phyloP scores from a whole-genome alignment of 1,284 basidiomycete genomes.

The Meripilus lineatus region DNA sequence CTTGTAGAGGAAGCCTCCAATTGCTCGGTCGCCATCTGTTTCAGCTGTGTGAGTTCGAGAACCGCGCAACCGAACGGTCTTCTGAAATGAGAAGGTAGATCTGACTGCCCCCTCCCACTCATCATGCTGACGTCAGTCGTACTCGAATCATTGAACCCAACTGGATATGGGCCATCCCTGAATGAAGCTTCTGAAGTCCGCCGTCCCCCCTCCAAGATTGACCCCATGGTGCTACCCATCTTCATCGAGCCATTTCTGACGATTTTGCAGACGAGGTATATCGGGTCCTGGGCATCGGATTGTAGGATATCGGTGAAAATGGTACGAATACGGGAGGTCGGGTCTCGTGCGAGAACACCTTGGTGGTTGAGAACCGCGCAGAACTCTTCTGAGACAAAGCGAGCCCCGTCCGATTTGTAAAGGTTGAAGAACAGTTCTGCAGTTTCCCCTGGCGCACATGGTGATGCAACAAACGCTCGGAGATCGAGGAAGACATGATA shows the following conservation, averaged over 20 bases:
- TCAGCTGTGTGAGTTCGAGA: conserved; percentile 78
- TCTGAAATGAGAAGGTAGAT: conserved; percentile 49
- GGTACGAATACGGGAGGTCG: conserved; percentile 66
- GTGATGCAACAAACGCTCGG: conserved; percentile 87
- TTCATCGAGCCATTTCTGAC: conserved; percentile 87
- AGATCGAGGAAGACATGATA: conserved; percentile 89
- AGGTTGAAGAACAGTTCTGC: conserved; percentile 93
- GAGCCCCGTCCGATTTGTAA: conserved; percentile 79
- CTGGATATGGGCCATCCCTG: conserved; percentile 19
- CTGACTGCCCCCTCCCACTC: conserved; percentile 14
- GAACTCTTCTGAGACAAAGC: conserved; percentile 94
- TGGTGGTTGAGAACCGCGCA: conserved; percentile 89
- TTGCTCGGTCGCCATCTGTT: conserved; percentile 60
- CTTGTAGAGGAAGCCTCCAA: conserved; percentile 54
- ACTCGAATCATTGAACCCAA: conserved; percentile 1
- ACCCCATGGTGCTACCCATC: conserved; percentile 54
- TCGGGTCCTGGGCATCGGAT: conserved; percentile 79
- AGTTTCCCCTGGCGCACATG: conserved; percentile 86
- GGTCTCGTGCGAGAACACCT: conserved; percentile 78
- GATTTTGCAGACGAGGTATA: conserved; percentile 88
- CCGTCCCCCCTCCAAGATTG: conserved; percentile 38
- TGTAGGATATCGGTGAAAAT: conserved; percentile 87
- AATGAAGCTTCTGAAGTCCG: conserved; percentile 49
- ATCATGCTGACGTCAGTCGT: conserved; percentile 10
- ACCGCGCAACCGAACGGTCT: conserved; percentile 94